phyloP scores from a whole-genome alignment of 2,329 filamentous ascomycete genomes.

The Epichloe baconii region DNA sequence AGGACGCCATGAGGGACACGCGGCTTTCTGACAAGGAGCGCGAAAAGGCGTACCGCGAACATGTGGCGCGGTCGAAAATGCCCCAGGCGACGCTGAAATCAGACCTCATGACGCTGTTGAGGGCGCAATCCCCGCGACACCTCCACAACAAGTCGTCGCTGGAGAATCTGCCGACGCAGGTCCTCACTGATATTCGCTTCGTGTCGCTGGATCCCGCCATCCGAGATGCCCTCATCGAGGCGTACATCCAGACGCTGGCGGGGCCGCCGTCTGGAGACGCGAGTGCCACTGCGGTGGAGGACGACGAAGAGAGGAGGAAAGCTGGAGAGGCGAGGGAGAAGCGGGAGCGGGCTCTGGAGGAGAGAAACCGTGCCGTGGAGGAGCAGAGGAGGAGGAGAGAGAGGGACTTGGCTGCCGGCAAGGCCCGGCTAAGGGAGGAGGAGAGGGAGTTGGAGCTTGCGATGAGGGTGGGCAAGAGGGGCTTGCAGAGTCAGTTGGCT shows the following conservation, averaged over 20 bases:
- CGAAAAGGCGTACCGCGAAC: constrained; percentile 68
- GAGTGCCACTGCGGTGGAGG: constrained; percentile 23
- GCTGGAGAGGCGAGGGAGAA: constrained; percentile 37
- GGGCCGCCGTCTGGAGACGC: constrained; percentile 35
- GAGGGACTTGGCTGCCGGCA: constrained; percentile 45
- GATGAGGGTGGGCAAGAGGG: constrained; percentile 55
- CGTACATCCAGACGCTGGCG: constrained; percentile 51
- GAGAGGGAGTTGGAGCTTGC: constrained; percentile 56
- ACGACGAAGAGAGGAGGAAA: constrained; percentile 38
- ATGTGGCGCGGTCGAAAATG: constrained; percentile 53
- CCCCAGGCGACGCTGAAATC: constrained; percentile 53
- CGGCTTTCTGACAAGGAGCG: constrained; percentile 61
- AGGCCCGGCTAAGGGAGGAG: constrained; percentile 48
- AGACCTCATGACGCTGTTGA: constrained; percentile 54
- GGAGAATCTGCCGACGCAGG: constrained; percentile 43
- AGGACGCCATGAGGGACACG: constrained; percentile 64
- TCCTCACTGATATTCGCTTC: constrained; percentile 57
- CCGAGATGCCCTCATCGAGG: constrained; percentile 52
- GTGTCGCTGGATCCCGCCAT: constrained; percentile 49
- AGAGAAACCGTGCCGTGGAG: constrained; percentile 47
- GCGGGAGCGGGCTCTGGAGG: constrained; percentile 54
- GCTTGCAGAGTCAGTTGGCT: constrained; percentile 47
- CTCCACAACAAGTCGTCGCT: constrained; percentile 49
- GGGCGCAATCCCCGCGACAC: constrained; percentile 40
- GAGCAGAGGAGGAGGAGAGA: constrained; percentile 50